phyloP scores from a whole-genome alignment of 73 alveolate genomes.

The Blepharisma stoltei region DNA sequence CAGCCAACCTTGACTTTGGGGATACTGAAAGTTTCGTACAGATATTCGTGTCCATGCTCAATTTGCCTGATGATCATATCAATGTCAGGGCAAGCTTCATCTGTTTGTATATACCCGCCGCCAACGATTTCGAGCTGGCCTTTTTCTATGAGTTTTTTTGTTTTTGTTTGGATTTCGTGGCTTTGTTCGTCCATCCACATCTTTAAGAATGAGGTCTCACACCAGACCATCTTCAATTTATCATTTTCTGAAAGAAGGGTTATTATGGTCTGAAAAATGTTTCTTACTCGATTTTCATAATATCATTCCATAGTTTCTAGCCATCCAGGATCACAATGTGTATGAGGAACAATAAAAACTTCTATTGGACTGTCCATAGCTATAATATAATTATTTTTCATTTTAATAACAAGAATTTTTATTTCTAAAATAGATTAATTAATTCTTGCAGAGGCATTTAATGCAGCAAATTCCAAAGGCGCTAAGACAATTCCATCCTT shows the following conservation, averaged over 20 bases:
- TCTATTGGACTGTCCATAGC: conserved; percentile 4
- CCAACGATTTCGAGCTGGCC: conserved; percentile 67
- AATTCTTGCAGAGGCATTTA: too few species aligned
- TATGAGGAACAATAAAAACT: conserved; percentile 91
- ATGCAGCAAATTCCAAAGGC: too few species aligned
- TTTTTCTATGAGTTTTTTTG: conserved; percentile 22
- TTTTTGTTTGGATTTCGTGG: conserved; percentile 15
- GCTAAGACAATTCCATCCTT: too few species aligned
- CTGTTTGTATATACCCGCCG: conserved; percentile 94
- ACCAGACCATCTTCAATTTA: conserved; percentile 24
- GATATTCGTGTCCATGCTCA: conserved; percentile 74
- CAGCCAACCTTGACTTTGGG: conserved; percentile 79
- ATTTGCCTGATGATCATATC: conserved; percentile 80
- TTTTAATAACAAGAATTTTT: too few species aligned
- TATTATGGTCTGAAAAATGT: not conserved
- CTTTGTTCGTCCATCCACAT: conserved; percentile 45
- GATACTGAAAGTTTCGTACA: conserved; percentile 61
- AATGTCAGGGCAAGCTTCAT: conserved; percentile 85
- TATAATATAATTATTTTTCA: too few species aligned
- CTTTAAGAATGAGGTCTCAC: conserved; percentile 40
- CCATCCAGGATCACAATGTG: conserved; percentile 99
- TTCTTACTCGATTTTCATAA: not conserved
- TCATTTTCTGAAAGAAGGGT: conserved; percentile 4
- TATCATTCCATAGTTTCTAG: conserved; percentile 77
- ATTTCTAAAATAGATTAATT: too few species aligned